These are phyloP conservation scores for Camellia sinensis DNA, from an alignment of 148 eudicot genomes.

Conservation along the genomic window DNA sequence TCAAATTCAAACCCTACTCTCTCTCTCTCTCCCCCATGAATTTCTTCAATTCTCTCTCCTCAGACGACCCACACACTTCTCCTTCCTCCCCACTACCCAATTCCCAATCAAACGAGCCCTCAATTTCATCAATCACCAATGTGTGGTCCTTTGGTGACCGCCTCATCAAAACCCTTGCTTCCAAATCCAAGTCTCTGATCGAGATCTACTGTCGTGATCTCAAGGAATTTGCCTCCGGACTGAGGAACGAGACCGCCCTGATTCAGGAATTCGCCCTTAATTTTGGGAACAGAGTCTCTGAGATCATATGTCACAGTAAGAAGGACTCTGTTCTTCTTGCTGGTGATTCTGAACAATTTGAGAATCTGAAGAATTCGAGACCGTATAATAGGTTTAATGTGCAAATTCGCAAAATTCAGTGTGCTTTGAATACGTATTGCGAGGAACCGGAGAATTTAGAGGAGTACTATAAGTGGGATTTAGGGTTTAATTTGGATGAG, in stretches of 20 bases:
- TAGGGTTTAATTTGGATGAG: slow-evolving; percentile 55
- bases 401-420: slow-evolving; percentile 49
- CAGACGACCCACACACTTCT: slow-evolving; percentile 14
- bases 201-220: slow-evolving; percentile 73
- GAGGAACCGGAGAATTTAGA: slow-evolving; percentile 48
- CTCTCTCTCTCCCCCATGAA: too few relatives aligned
- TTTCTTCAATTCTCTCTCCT: too few relatives aligned
- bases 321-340: slow-evolving; percentile 39
- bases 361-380: slow-evolving; percentile 14
- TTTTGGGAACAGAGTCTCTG: slow-evolving; percentile 49
- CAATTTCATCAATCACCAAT: slow-evolving; percentile 16
- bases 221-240: slow-evolving; percentile 68
- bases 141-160: slow-evolving; percentile 59
- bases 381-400: slow-evolving; percentile 65
- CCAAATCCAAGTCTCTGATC: slow-evolving; percentile 65
- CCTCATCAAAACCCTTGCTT: slow-evolving; percentile 47
- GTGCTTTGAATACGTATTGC: slow-evolving; percentile 56
- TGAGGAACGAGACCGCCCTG: slow-evolving; percentile 49
- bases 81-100: slow-evolving; percentile 18
- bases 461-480: slow-evolving; percentile 59
- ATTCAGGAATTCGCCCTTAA: slow-evolving; percentile 52
- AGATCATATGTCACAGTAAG: slow-evolving; percentile 49
- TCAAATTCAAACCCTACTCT: too few relatives aligned
- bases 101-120: not conserved
- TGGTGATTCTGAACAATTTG: slow-evolving; percentile 9